phyloP scores from a whole-genome alignment of 1,284 basidiomycete genomes.

The Naganishia sp. region DNA sequence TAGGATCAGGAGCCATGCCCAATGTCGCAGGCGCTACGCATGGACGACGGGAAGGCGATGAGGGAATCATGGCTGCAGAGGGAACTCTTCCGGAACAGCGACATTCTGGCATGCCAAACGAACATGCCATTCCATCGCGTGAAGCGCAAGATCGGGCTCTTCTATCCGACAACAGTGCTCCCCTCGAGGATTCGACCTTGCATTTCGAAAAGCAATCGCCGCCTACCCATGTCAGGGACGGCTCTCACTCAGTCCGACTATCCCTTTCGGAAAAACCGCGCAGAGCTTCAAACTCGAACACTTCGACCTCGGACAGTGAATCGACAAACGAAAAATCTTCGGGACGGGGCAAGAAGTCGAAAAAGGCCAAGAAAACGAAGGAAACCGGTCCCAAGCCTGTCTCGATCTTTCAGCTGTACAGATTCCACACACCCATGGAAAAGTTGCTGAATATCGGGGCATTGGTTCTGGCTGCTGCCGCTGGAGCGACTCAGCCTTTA shows the following conservation, averaged over 20 bases:
- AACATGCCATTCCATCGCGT: constrained; percentile 4
- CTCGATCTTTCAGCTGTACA: constrained; percentile 43
- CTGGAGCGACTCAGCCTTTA: constrained; percentile 50
- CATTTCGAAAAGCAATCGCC: constrained; percentile 6
- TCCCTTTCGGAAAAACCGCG: constrained; percentile 14
- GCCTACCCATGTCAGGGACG: background rate
- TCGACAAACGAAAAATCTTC: constrained; percentile 7
- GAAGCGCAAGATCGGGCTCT: constrained; percentile 6
- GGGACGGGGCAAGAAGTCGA: constrained; percentile 13
- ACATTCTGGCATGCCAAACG: background rate
- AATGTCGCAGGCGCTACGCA: constrained; percentile 7
- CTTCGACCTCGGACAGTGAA: constrained; percentile 4
- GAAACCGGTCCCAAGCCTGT: constrained; percentile 41
- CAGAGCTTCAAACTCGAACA: background rate
- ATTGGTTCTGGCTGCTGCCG: constrained; percentile 45
- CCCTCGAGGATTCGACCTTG: background rate
- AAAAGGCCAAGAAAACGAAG: constrained; percentile 4
- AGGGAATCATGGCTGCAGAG: background rate
- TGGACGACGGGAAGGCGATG: constrained; percentile 12
- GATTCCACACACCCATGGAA: constrained; percentile 47
- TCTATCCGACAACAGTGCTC: background rate
- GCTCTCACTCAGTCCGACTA: constrained; percentile 20
- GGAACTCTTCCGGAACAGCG: background rate
- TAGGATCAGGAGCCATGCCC: constrained; percentile 17
- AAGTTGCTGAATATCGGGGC: constrained; percentile 47